Percentiles rank a stretch among this genome's conserved stretches.
phyloP scores from a whole-genome alignment of 2,329 filamentous ascomycete species.

The Colletotrichum liaoningense region DNA sequence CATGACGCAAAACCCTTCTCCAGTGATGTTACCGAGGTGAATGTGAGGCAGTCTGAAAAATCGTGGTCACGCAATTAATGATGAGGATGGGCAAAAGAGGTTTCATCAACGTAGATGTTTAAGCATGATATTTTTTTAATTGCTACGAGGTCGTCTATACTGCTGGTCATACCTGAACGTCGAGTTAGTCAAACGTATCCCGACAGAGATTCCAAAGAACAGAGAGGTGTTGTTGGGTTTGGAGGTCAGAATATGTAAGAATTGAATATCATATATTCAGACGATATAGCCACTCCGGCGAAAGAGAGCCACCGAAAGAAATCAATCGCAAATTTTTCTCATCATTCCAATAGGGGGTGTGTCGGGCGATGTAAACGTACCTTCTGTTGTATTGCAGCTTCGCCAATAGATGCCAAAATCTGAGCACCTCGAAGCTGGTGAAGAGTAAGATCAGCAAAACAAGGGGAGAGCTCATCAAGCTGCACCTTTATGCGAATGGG shows the following conservation, averaged over 20 bases:
- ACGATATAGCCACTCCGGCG: slow-evolving; percentile 90
- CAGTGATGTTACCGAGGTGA: no score
- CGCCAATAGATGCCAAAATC: not conserved
- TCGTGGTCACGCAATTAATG: no score
- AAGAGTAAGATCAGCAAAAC: not conserved
- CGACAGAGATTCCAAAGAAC: not conserved
- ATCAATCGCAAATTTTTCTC: slow-evolving; percentile 99
- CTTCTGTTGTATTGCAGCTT: slow-evolving; percentile 26
- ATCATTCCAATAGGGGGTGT: slow-evolving; percentile 69
- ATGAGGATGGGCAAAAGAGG: not conserved
- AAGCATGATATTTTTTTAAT: no score
- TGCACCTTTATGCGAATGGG: slow-evolving; percentile 3
- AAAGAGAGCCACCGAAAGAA: slow-evolving; percentile 81
- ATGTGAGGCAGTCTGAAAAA: no score
- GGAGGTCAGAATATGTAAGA: slow-evolving; percentile 98
- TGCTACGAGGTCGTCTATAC: no score
- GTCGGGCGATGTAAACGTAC: slow-evolving; percentile 36
- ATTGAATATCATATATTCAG: slow-evolving; percentile 84
- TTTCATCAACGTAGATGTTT: not conserved
- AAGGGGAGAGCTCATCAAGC: not conserved
- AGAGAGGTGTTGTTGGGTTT: slow-evolving; percentile 16
- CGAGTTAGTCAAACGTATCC: slow-evolving; percentile 1
- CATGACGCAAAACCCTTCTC: not conserved
- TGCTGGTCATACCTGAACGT: not conserved
- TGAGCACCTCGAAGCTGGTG: slow-evolving; percentile 14